These are phyloP conservation scores for Fusarium aywerte DNA, from an alignment of 2,329 filamentous ascomycete species.

Conservation along the genomic window DNA sequence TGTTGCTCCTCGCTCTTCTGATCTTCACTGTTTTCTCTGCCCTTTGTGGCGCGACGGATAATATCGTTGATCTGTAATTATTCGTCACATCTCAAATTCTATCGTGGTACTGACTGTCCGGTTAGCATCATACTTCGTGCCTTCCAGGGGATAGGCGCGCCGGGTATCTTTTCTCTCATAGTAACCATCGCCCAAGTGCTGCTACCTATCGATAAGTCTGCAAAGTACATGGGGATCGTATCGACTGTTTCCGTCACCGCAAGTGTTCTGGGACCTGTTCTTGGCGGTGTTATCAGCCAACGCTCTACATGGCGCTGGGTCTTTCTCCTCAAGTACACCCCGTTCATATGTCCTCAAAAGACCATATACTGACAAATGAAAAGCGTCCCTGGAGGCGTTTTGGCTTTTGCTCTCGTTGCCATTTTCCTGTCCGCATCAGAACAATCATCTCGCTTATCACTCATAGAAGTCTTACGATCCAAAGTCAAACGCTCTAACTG, in stretches of 20 bases:
- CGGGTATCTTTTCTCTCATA: conserved; percentile 7
- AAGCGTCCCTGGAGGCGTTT: conserved; percentile 6
- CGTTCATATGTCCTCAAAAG: fast-evolving
- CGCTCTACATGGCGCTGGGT: conserved; percentile 19
- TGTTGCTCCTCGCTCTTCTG: conserved; percentile 2
- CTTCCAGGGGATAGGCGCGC: conserved; percentile 7
- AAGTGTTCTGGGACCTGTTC: conserved; percentile 2
- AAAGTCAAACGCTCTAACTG: conserved; percentile 2
- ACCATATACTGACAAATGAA: background rate
- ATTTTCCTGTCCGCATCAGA: conserved; percentile 4
- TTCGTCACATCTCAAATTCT: fast-evolving
- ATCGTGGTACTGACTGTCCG: fast-evolving
- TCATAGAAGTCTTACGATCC: background rate
- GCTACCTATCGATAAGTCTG: background rate
- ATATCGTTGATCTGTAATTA: conserved; percentile 7
- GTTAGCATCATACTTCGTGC: conserved; percentile 1
- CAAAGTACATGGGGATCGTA: conserved; percentile 9
- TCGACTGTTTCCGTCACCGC: conserved; percentile 15
- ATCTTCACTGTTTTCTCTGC: conserved; percentile 12
- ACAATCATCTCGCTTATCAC: background rate
- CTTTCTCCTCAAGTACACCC: conserved; percentile 9
- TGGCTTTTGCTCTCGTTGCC: background rate
- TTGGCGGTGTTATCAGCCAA: conserved; percentile 7
- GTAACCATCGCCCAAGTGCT: background rate
- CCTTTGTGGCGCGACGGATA: conserved; percentile 5